Conservation (phyloP, 768 basidiomycete species). For the Pleurotus djamor region DNA sequence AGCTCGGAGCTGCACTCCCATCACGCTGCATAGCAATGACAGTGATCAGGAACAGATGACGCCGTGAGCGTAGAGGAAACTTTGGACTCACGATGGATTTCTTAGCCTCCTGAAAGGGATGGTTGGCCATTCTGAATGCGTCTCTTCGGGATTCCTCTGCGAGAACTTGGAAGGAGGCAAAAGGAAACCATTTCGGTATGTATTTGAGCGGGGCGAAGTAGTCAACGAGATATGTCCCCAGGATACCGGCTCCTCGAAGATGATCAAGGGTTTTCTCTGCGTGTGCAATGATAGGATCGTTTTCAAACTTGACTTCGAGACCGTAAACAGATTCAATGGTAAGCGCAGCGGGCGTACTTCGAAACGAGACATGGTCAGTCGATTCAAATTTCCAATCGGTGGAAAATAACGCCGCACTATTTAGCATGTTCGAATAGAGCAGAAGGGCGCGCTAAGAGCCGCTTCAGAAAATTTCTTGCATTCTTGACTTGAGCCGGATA, state of each 20-base stretch:
- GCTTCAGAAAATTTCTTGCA: constrained; percentile 15
- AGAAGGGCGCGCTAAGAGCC: constrained; percentile 12
- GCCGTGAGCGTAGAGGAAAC: too few relatives aligned
- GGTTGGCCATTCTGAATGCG: neutral
- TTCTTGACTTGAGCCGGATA: constrained; percentile 19
- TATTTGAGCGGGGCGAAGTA: constrained; percentile 24
- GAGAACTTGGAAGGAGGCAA: constrained; percentile 19
- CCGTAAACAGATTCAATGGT: constrained; percentile 32
- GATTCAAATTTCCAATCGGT: too few relatives aligned
- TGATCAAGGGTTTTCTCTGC: constrained; percentile 25
- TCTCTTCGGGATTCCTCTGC: neutral
- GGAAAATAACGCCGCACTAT: too few relatives aligned
- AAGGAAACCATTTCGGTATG: constrained; percentile 33
- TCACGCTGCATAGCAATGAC: neutral
- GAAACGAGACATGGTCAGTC: too few relatives aligned
- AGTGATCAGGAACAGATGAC: too few relatives aligned
- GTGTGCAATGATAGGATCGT: constrained; percentile 31
- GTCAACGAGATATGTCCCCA: constrained; percentile 31
- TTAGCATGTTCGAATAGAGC: constrained; percentile 10
- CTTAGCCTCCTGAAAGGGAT: neutral
- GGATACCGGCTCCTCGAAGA: constrained; percentile 20
- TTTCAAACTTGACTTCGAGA: constrained; percentile 21
- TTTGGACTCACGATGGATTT: neutral
- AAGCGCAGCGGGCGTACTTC: constrained; percentile 18
- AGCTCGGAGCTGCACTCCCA: neutral